Evolutionary conservation across 129 eudicot species (phyloP), one percentile per base, ranked within the genome.

Genomic region (Flaveria ramosissima): DNA sequence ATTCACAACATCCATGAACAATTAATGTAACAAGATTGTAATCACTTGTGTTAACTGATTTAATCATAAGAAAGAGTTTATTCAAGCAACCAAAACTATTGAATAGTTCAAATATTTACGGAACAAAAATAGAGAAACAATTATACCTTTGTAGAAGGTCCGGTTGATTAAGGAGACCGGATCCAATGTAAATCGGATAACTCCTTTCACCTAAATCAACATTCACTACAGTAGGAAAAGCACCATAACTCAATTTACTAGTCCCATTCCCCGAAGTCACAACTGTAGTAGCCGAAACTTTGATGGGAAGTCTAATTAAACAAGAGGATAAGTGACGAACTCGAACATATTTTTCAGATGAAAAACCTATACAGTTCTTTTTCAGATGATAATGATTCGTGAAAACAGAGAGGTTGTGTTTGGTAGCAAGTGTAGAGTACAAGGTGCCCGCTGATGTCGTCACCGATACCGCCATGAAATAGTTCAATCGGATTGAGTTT

Each of bases 151-250:
- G 98, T 3, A 93, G 89, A 45, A 93, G 93, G 50, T 89, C 81
- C 9, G 97, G 93, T 56, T 91, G 88, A 80, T 89, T 82, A 46
- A 93, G 97, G 6, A 93, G 92, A 0, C 96, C 96, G 15, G 96
- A 74, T 39, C 98, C 98, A 7, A 93, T 93, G 61, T 91, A 93
- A 62, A 93, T 91, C 20, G 98, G 98, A 84, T 93, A 93, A 81
- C 97, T 93, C 79, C 98, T 92, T 71, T 89, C 77, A 13, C 98
- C 97, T 84, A 93, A 76, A 83, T 91, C 83, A 7, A 93, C 98
- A 53, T 91, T 96, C 5, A 93, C 98, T 23, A 83, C 60, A 0
- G 90, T 84, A 55, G 91, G 89, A 71, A 42, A 72, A 9, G 13
- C 80, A 15, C 57, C 39, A 12, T 84, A 48, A 20, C 74, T 72